Base-by-base conservation (phyloP, 2,329 filamentous ascomycete genomes). In the Myriosclerotinia duriaeana region DNA sequence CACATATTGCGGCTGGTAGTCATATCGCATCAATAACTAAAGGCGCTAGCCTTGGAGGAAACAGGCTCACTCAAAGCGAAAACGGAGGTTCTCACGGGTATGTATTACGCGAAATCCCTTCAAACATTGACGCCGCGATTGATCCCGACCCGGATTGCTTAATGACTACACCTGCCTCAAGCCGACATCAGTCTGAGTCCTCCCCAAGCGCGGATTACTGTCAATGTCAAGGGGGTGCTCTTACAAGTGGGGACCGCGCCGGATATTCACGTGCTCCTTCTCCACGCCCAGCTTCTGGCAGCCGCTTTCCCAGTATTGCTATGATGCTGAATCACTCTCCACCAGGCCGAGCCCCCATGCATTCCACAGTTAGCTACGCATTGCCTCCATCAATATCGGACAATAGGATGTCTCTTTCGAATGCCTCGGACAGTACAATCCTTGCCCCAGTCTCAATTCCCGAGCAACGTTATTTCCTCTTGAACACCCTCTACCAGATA, bases 401-500 rank as follows among this genome's bases (percentile, higher is more conserved):
- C 34, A 26, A 44, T 38, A 58, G 22, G 14, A 64, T 68, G 9
- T 55, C 60, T n/a, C 64, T 67, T 15, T 69, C 70, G 8, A 44
- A 61, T 42, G 52, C 34, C 34, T 69, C 67, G 2, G 44, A 60
- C 34, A n/a, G 40, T 22, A 67, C 64, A 20, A 30, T 68, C 15
- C 52, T 61, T 22, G 38, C 58, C 34, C n/a, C 67, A 1, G 59
- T 67, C 15, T 54, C 54, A 36, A 65, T 66, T n/a, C 38, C 36
- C 12, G 68, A 68, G 54, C 54, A 69, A n/a, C 68, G 68, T 56
- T 64, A 42, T 38, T 66, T 50, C 22, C 58, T 71, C 17, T 44
- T 71, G 56, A 70, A 59, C 50, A 68, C 63, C 12, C 62, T 72
- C 48, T 71, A 73, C 30, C 52, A 68, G 12, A 70, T 65, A 48